Evolutionary conservation across 306 rosid genomes (phyloP).

Genomic region (Chamaecrista fasciculata): DNA sequence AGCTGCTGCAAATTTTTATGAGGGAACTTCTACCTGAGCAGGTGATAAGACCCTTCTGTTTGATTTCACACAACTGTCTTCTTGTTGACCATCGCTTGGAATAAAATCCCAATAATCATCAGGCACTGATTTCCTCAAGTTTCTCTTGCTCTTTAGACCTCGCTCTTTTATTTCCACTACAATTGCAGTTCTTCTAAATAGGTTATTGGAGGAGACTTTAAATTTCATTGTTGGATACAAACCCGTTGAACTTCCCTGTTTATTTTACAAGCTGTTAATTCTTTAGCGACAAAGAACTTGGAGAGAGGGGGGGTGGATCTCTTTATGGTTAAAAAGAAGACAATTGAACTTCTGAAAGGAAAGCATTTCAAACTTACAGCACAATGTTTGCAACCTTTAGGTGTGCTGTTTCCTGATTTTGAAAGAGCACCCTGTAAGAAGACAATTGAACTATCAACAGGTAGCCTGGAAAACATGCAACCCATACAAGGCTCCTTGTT

Average conservation of each 20-base stretch:
- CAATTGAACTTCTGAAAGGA: no score
- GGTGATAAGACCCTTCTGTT: slow-evolving; percentile 75
- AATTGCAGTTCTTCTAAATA: slow-evolving; percentile 62
- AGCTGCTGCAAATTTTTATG: neutral
- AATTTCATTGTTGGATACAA: slow-evolving; percentile 73
- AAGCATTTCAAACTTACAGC: slow-evolving; percentile 57
- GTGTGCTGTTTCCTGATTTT: slow-evolving; percentile 30
- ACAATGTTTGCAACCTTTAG: slow-evolving; percentile 71
- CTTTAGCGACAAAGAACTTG: slow-evolving; percentile 18
- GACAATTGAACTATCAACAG: slow-evolving; percentile 29
- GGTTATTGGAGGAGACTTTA: slow-evolving; percentile 68
- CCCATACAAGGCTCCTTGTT: neutral
- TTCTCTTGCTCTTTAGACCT: slow-evolving; percentile 37
- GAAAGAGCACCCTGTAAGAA: slow-evolving; percentile 54
- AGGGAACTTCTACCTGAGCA: slow-evolving; percentile 56
- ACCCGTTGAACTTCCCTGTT: slow-evolving; percentile 56
- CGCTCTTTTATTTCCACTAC: slow-evolving; percentile 61
- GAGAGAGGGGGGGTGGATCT: slow-evolving; percentile 10
- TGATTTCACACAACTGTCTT: slow-evolving; percentile 44
- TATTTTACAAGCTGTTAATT: slow-evolving; percentile 23
- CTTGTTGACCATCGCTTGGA: slow-evolving; percentile 61
- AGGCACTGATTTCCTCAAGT: slow-evolving; percentile 44
- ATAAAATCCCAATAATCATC: slow-evolving; percentile 82
- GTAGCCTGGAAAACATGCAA: slow-evolving; percentile 4
- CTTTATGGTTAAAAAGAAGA: neutral